Percentiles rank a stretch among this genome's conserved stretches.
Conservation (phyloP, 805 yeast species). For the Starmerella bacillaris region DNA sequence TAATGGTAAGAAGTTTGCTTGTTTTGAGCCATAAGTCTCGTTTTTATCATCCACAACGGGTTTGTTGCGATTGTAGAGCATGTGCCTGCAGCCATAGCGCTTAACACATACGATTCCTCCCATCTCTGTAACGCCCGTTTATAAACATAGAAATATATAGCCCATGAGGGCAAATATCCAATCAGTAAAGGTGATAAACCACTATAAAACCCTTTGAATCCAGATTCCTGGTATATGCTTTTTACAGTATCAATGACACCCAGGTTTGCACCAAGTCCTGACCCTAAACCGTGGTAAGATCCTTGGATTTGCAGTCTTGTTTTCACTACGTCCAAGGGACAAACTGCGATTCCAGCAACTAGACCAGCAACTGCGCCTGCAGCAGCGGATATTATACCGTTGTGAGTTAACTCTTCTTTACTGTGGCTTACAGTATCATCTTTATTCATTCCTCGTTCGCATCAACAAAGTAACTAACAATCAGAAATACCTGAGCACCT, state of each 20-base stretch:
- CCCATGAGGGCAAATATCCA: slow-evolving; percentile 97
- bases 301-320: slow-evolving; percentile 91
- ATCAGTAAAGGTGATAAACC: slow-evolving; percentile 83
- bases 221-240: slow-evolving; percentile 59
- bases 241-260: slow-evolving; percentile 36
- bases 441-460: too few relatives aligned
- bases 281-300: slow-evolving; percentile 17
- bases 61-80: slow-evolving; percentile 70
- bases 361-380: slow-evolving; percentile 94
- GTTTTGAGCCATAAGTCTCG: slow-evolving; percentile 61
- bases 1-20: slow-evolving; percentile 30
- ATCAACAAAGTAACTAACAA: too few relatives aligned
- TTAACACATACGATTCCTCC: slow-evolving; percentile 22
- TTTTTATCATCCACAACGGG: slow-evolving; percentile 90
- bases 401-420: too few relatives aligned
- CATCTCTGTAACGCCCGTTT: slow-evolving; percentile 27
- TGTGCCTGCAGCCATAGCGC: slow-evolving; percentile 79
- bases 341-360: slow-evolving; percentile 70
- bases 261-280: too few relatives aligned
- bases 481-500: too few relatives aligned
- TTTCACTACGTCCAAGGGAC: slow-evolving; percentile 91
- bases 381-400: slow-evolving; percentile 51
- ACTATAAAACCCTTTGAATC: slow-evolving; percentile 64
- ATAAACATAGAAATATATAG: slow-evolving; percentile 80
- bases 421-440: too few relatives aligned